Percentiles rank a stretch among this genome's conserved stretches.
Evolutionary conservation across 163 green algal genomes (phyloP).

Genomic region (Picocystis sp.): DNA sequence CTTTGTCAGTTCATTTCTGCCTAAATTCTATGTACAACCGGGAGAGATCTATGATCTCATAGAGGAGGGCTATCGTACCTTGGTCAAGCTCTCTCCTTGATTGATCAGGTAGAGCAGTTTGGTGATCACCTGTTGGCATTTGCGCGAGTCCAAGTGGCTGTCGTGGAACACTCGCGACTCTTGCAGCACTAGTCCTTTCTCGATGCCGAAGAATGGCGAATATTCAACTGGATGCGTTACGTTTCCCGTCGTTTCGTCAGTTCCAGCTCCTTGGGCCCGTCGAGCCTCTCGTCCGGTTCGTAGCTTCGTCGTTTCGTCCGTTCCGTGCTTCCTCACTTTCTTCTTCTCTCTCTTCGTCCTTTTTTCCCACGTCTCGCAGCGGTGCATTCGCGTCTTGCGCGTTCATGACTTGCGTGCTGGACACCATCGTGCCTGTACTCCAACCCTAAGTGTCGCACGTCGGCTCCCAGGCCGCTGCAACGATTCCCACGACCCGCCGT

Average conservation of each 20-base stretch:
- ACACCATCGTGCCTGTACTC: no score
- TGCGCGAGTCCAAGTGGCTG: constrained; percentile 76
- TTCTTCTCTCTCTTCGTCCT: constrained; percentile 90
- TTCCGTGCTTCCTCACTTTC: constrained; percentile 47
- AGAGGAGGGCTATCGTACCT: constrained; percentile 38
- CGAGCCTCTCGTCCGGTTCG: background rate
- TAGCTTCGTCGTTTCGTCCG: background rate
- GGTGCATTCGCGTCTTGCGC: constrained; percentile 69
- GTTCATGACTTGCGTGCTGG: constrained; percentile 32
- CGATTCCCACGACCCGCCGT: no score
- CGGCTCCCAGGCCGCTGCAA: no score
- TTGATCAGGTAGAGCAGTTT: constrained; percentile 97
- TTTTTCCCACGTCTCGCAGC: constrained; percentile 49
- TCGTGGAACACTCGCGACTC: constrained; percentile 93
- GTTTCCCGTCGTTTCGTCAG: background rate
- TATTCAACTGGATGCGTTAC: constrained; percentile 72
- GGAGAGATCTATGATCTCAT: no score
- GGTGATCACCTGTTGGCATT: constrained; percentile 96
- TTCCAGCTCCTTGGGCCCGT: background rate
- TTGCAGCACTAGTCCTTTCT: constrained; percentile 97
- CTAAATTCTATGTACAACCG: no score
- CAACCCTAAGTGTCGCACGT: no score
- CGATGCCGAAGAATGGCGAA: constrained; percentile 97
- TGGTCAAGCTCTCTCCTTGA: constrained; percentile 95
- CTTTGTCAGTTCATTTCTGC: no score